Evolutionary conservation across 495 filamentous ascomycete species (phyloP).

Genomic region (Friedmanniomyces endolithicus): DNA sequence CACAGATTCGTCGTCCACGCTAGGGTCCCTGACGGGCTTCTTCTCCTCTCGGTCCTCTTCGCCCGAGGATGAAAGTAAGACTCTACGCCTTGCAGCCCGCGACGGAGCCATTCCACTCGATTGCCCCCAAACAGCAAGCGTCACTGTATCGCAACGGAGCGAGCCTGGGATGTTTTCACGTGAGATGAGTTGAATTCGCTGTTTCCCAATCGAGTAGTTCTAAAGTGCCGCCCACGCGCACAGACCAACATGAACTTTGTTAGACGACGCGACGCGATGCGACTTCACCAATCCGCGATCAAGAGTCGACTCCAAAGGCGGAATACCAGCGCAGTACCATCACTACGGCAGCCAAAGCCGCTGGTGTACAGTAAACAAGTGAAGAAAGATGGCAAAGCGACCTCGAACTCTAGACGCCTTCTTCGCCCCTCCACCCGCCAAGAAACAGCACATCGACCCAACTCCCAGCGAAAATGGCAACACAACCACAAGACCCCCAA

Average conservation of each 20-base stretch:
- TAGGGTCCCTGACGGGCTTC: not conserved
- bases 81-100: slow-evolving; percentile 38
- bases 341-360: too few relatives aligned
- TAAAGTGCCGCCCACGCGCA: not conserved
- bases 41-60: slow-evolving; percentile 26
- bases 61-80: slow-evolving; percentile 35
- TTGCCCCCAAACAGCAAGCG: not conserved
- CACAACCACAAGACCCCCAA: not conserved
- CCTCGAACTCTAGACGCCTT: slow-evolving; percentile 39
- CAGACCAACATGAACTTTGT: not conserved
- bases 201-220: not conserved
- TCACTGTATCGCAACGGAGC: not conserved
- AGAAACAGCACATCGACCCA: slow-evolving; percentile 17
- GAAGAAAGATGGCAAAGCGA: slow-evolving; percentile 4
- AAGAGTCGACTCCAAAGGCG: too few relatives aligned
- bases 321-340: too few relatives aligned
- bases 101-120: slow-evolving; percentile 30
- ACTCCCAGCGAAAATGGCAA: not conserved
- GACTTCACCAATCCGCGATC: not conserved
- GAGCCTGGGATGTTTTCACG: not conserved
- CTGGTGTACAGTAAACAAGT: too few relatives aligned
- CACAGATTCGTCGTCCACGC: slow-evolving; percentile 13
- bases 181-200: not conserved
- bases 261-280: not conserved
- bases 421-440: slow-evolving; percentile 36